Evolutionary conservation across 805 yeast species (phyloP), one percentile per base, ranked within the genome.

Genomic region (Saccharomycopsis fermentans): DNA sequence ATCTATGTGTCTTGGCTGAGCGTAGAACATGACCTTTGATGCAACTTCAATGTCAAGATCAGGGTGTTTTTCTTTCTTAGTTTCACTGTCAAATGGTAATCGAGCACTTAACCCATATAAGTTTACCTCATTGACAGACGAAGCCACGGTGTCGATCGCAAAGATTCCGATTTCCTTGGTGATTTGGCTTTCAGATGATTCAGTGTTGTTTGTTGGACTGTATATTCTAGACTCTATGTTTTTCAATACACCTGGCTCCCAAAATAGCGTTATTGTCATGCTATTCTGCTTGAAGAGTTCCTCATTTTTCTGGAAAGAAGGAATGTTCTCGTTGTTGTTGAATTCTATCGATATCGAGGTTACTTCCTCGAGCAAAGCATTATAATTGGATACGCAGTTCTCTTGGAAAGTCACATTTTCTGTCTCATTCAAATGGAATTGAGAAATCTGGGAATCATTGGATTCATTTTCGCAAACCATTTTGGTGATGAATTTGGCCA

Each of bases 11-110:
- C 64, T 56, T 11, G 64, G 64, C 6, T 50, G 24, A 24, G 60
- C 26, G 40, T 29, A 57, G 26, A 62, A 56, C 64, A 62, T 62
- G 12, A 59, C 58, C 39, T 62, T 62, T 34, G 55, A 47, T 4
- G 58, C 64, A 14, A 59, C 60, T 21, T 54, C 26, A 36, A 52
- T 59, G 32, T 59, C 64, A 9, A 59, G 50, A n/a, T 62, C 60
- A 2, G 57, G 58, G 14, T 29, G 24, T 5, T 47, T 24, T 19
- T 12, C 9, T 2, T 5, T 11, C 21, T 43, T 21, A 2, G 43
- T 55, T 12, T 51, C 32, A 26, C 39, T 34, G 9, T 27, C 19
- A 24, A 56, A 55, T n/a, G 63, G 63, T 12, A 61, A 36, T 19
- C 51, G 34, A n/a, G 63, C 61, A 37, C 54, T 52, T 19, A 62